phyloP scores from a whole-genome alignment of 2,329 filamentous ascomycete species.

The Macrophomina pseudophaseolina region DNA sequence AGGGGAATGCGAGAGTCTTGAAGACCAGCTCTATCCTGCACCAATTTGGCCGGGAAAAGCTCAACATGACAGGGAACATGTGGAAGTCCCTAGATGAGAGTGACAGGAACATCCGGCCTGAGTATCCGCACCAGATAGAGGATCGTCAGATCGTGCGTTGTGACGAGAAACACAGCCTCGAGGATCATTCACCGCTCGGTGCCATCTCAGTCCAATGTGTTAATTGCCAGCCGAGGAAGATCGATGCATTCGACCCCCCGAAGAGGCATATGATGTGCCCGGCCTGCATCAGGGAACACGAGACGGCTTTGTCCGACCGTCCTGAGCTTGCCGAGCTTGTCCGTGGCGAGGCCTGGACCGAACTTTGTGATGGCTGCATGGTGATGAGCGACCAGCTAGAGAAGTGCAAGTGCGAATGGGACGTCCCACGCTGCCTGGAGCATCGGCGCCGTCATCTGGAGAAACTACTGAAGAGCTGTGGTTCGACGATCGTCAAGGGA shows the following conservation, averaged over 20 bases:
- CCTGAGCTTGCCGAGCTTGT: background rate
- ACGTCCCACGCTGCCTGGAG: background rate
- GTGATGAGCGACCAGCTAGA: background rate
- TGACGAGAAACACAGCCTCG: conserved; percentile 6
- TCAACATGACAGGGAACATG: background rate
- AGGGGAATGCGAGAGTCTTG: background rate
- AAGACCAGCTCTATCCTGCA: background rate
- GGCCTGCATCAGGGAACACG: background rate
- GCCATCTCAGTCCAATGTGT: background rate
- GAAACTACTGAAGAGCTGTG: background rate
- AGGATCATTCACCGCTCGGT: background rate
- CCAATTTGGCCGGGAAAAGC: background rate
- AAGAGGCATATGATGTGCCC: background rate
- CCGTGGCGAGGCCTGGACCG: background rate
- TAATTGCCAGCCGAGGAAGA: background rate
- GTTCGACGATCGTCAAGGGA: background rate
- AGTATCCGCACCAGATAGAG: background rate
- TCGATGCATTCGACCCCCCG: background rate
- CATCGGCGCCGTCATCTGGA: conserved; percentile 1
- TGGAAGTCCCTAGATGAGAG: background rate
- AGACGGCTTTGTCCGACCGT: background rate
- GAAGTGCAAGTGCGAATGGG: background rate
- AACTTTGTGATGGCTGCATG: background rate
- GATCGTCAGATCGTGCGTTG: conserved; percentile 1
- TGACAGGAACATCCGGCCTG: background rate